These are phyloP conservation scores for Rhynchosporium graminicola DNA, from an alignment of 2,329 filamentous ascomycete species.

Conservation along the genomic window DNA sequence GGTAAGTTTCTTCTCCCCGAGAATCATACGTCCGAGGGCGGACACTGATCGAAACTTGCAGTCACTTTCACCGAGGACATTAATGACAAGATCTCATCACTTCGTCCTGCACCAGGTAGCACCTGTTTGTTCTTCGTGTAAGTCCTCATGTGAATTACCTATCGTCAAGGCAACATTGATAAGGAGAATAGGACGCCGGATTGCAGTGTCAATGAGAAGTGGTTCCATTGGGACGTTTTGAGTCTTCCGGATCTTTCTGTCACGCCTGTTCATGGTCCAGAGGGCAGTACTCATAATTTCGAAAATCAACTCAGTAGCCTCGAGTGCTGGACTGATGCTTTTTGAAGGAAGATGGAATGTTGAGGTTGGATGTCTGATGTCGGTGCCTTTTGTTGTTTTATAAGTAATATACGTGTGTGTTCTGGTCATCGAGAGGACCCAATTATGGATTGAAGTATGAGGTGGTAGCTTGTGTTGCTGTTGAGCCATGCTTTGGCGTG, in stretches of 20 bases:
- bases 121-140: slow-evolving; percentile 2
- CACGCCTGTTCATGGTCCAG: neutral
- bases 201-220: neutral
- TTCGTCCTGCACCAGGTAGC: neutral
- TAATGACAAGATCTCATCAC: slow-evolving; percentile 1
- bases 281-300: neutral
- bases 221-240: neutral
- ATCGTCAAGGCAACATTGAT: neutral
- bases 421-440: too few species aligned
- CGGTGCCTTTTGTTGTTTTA: too few species aligned
- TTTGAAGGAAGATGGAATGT: too few species aligned
- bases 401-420: too few species aligned
- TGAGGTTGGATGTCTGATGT: too few species aligned
- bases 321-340: neutral
- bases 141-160: neutral
- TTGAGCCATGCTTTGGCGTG: too few species aligned
- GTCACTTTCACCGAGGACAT: neutral
- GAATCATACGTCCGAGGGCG: neutral
- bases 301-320: slow-evolving; percentile 6
- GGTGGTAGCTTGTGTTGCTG: too few species aligned
- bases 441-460: too few species aligned
- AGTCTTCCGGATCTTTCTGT: neutral
- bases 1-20: neutral
- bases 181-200: neutral
- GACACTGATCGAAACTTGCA: neutral